phyloP scores from a whole-genome alignment of 352 stramenopile genomes.

The Phytophthora boehmeriae region DNA sequence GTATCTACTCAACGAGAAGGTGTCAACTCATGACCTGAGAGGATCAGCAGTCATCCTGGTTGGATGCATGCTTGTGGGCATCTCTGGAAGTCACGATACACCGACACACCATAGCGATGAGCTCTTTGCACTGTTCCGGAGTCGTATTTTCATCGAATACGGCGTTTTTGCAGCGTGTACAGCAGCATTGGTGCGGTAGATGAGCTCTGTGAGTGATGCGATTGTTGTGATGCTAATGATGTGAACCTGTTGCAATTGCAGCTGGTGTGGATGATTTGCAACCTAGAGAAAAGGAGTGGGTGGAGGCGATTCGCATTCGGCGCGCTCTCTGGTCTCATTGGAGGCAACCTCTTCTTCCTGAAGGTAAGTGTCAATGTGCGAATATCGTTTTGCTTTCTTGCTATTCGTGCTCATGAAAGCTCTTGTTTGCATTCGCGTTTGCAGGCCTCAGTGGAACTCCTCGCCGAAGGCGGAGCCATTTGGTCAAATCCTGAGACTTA shows the following conservation, averaged over 20 bases:
- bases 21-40: constrained; percentile 76
- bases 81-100: constrained; percentile 83
- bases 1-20: constrained; percentile 80
- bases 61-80: constrained; percentile 74
- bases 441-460: constrained; percentile 81
- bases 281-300: constrained; percentile 60
- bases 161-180: constrained; percentile 44
- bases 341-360: constrained; percentile 88
- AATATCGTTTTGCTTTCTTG: not conserved
- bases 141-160: constrained; percentile 78
- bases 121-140: constrained; percentile 81
- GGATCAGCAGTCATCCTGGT: constrained; percentile 78
- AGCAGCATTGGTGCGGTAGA: constrained; percentile 49
- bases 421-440: constrained; percentile 1
- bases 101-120: constrained; percentile 76
- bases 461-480: constrained; percentile 72
- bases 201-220: not conserved
- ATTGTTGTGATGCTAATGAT: constrained; percentile 3
- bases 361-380: constrained; percentile 51
- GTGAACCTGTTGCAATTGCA: constrained; percentile 22
- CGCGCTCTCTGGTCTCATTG: constrained; percentile 76
- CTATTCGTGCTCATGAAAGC: constrained; percentile 1
- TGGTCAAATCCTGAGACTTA: constrained; percentile 78
- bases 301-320: constrained; percentile 85
- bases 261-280: constrained; percentile 80